A percentile compares a stretch with the other conserved stretches of the same genome.
Evolutionary conservation across 495 filamentous ascomycete genomes (phyloP).

Genomic region (Penicillium ochrochloron): DNA sequence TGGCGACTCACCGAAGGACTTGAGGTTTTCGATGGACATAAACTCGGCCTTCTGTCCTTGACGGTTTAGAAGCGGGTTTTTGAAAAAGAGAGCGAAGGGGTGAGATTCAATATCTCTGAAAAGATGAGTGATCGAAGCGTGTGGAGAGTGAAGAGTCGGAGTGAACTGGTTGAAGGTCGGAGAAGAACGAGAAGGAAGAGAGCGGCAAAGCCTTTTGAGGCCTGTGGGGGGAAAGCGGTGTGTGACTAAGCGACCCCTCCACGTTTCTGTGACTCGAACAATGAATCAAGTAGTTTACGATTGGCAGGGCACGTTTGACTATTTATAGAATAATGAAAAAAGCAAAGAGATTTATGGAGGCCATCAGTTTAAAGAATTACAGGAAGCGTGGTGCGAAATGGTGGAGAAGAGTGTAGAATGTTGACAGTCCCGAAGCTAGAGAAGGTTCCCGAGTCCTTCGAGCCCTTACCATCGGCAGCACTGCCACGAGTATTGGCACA

Average conservation of each 20-base stretch:
- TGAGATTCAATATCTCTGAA: slow-evolving; percentile 47
- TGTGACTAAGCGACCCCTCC: slow-evolving; percentile 32
- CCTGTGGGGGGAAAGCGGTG: slow-evolving; percentile 48
- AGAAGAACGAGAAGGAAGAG: slow-evolving; percentile 37
- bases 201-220: slow-evolving; percentile 50
- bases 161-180: slow-evolving; percentile 27
- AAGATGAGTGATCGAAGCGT: slow-evolving; percentile 35
- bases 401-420: background rate
- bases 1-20: slow-evolving; percentile 87
- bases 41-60: slow-evolving; percentile 67
- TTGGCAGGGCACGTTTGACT: background rate
- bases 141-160: slow-evolving; percentile 26
- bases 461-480: background rate
- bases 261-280: slow-evolving; percentile 3
- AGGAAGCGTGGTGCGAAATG: background rate
- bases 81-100: slow-evolving; percentile 31
- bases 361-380: background rate
- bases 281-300: background rate
- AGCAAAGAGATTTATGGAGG: background rate
- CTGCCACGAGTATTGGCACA: background rate
- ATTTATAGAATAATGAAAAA: background rate
- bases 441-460: background rate
- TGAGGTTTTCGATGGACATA: slow-evolving; percentile 99
- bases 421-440: background rate
- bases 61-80: slow-evolving; percentile 48